Percentiles rank a stretch among this genome's conserved stretches.
phyloP scores from a whole-genome alignment of 169 alveolate genomes.

The Plasmodium malariae region DNA sequence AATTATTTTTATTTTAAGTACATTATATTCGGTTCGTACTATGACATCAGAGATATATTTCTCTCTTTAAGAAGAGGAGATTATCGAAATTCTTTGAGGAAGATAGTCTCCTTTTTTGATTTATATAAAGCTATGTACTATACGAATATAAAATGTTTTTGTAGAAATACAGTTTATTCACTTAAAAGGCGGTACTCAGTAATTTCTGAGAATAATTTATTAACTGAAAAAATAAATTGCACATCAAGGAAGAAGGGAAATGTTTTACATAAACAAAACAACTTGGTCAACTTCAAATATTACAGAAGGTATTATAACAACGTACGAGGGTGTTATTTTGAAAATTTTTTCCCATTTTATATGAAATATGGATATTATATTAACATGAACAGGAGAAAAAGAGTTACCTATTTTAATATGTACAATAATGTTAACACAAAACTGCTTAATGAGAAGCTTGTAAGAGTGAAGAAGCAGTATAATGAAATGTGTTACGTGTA shows the following conservation, averaged over 20 bases:
- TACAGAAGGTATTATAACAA: too few species aligned
- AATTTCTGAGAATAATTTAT: not conserved
- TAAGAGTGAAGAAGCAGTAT: not conserved
- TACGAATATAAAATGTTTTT: not conserved
- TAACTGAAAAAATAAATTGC: not conserved
- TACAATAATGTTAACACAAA: too few species aligned
- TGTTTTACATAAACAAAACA: not conserved
- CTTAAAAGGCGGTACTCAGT: not conserved
- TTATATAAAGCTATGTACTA: constrained; percentile 26
- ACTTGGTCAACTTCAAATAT: not conserved
- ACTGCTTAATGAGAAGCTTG: not conserved
- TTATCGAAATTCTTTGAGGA: constrained; percentile 1
- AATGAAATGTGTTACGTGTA: not conserved
- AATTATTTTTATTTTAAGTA: constrained; percentile 40
- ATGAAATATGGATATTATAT: too few species aligned
- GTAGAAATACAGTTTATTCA: not conserved
- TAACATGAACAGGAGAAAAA: not conserved
- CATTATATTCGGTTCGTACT: not conserved
- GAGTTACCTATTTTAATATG: not conserved
- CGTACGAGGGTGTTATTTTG: too few species aligned
- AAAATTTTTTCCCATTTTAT: too few species aligned
- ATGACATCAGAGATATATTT: not conserved
- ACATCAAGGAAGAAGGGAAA: not conserved
- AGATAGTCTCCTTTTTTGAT: not conserved
- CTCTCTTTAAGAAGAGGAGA: constrained; percentile 3